Evolutionary conservation across 192 early-diverging fungal genomes (phyloP).

Genomic region (Thoreauomyces humboldtii): DNA sequence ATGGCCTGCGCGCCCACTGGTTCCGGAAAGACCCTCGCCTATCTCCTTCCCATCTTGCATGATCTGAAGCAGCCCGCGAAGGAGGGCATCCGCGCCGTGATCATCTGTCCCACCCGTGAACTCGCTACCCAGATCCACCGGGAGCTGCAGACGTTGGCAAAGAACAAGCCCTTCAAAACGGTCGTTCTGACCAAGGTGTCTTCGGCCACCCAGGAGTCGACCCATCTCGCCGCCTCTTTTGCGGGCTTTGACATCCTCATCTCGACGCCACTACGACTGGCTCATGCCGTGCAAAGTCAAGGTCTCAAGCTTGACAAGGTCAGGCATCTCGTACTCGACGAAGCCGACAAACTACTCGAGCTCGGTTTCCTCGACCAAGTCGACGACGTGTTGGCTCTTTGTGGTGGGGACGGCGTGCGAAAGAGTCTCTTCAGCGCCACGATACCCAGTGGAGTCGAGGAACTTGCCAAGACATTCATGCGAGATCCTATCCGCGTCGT

Average conservation of each 20-base stretch:
- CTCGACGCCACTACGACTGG: conserved; percentile 88
- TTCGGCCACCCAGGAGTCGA: conserved; percentile 39
- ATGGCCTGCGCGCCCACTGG: conserved; percentile 97
- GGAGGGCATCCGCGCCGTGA: conserved; percentile 79
- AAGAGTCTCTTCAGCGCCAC: conserved; percentile 93
- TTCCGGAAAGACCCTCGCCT: conserved; percentile 97
- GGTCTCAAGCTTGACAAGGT: conserved; percentile 75
- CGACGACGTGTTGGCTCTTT: conserved; percentile 65
- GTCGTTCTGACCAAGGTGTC: conserved; percentile 84
- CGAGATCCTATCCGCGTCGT: conserved; percentile 81
- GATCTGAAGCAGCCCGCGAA: conserved; percentile 74
- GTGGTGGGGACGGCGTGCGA: conserved; percentile 58
- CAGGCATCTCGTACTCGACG: conserved; percentile 91
- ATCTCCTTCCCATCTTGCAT: conserved; percentile 86
- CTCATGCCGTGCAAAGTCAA: conserved; percentile 79
- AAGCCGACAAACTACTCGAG: conserved; percentile 95
- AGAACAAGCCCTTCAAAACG: conserved; percentile 74
- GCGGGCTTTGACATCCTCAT: conserved; percentile 75
- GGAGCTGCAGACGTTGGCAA: conserved; percentile 71
- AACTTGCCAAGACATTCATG: conserved; percentile 92
- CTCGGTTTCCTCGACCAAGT: conserved; percentile 71
- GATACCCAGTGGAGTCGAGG: conserved; percentile 84
- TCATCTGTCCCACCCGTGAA: conserved; percentile 94
- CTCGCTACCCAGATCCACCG: conserved; percentile 90
- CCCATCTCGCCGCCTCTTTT: conserved; percentile 4